phyloP scores from a whole-genome alignment of 495 filamentous ascomycete species.

The Arthonia radiata region DNA sequence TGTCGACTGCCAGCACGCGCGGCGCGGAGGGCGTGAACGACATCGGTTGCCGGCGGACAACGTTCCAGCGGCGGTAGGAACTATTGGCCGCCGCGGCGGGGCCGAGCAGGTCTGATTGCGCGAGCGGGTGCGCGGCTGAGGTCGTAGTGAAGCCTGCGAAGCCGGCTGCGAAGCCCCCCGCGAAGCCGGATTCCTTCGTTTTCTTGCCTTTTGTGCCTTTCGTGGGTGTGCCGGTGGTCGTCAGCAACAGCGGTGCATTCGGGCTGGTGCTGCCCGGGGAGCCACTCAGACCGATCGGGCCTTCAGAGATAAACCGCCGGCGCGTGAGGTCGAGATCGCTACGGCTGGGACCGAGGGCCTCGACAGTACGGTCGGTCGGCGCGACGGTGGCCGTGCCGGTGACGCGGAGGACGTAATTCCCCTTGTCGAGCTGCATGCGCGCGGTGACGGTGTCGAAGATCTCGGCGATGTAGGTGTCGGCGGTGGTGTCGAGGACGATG shows the following conservation, averaged over 20 bases:
- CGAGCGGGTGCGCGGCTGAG: too few relatives aligned
- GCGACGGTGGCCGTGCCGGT: slow-evolving; percentile 63
- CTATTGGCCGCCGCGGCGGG: too few relatives aligned
- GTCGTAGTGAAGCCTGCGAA: too few relatives aligned
- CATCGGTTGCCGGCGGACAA: slow-evolving; percentile 86
- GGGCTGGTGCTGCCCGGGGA: slow-evolving; percentile 63
- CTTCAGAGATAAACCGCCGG: slow-evolving; percentile 62
- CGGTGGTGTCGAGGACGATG: slow-evolving; percentile 59
- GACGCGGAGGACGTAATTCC: slow-evolving; percentile 68
- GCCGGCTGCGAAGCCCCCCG: too few relatives aligned
- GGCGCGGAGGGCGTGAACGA: slow-evolving; percentile 67
- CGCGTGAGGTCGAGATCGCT: slow-evolving; percentile 69
- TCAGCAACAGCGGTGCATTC: slow-evolving; percentile 46
- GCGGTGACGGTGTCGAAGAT: slow-evolving; percentile 78
- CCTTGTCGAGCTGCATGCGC: slow-evolving; percentile 73
- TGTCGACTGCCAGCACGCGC: slow-evolving; percentile 68
- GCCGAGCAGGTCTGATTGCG: too few relatives aligned
- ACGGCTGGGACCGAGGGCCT: slow-evolving; percentile 50
- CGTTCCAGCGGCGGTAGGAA: slow-evolving; percentile 70
- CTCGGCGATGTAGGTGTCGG: slow-evolving; percentile 85
- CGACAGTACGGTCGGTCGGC: slow-evolving; percentile 65
- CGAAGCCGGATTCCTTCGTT: too few relatives aligned
- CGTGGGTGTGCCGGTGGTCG: slow-evolving; percentile 37
- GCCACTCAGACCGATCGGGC: slow-evolving; percentile 46
- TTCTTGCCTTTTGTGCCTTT: slow-evolving; percentile 26